Conservation (phyloP, 148 eudicot genomes). For the Chenopodium berlandieri region DNA sequence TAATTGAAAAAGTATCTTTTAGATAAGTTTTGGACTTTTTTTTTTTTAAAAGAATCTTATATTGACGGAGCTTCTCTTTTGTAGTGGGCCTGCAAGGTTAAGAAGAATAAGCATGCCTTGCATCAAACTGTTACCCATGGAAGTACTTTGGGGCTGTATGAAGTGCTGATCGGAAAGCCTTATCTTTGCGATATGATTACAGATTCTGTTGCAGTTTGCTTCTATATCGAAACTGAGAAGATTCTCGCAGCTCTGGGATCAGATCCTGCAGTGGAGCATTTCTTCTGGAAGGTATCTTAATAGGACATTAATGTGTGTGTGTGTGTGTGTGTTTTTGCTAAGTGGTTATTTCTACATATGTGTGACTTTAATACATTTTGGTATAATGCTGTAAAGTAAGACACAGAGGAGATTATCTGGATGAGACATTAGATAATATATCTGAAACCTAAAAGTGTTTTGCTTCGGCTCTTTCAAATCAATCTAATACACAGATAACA, state of each 20-base stretch:
- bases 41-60: background rate
- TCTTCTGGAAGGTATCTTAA: conserved; percentile 74
- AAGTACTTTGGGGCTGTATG: conserved; percentile 86
- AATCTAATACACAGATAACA: background rate
- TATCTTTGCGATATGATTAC: conserved; percentile 72
- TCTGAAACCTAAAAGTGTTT: background rate
- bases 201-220: conserved; percentile 84
- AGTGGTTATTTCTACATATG: background rate
- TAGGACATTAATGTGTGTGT: background rate
- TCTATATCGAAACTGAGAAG: conserved; percentile 69
- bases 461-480: background rate
- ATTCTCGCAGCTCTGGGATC: conserved; percentile 54
- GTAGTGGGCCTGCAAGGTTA: conserved; percentile 77
- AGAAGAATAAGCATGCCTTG: conserved; percentile 51
- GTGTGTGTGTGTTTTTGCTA: too few species aligned
- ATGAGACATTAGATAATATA: background rate
- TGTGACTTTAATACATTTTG: background rate
- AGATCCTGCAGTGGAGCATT: conserved; percentile 70
- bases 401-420: background rate
- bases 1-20: conserved; percentile 26
- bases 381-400: background rate
- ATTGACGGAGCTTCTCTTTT: conserved; percentile 23
- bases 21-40: background rate
- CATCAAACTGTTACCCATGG: conserved; percentile 91
- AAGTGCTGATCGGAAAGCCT: conserved; percentile 81